These are phyloP conservation scores for Pulveroboletus sp. DNA, from an alignment of 768 basidiomycete genomes.

Conservation along the genomic window DNA sequence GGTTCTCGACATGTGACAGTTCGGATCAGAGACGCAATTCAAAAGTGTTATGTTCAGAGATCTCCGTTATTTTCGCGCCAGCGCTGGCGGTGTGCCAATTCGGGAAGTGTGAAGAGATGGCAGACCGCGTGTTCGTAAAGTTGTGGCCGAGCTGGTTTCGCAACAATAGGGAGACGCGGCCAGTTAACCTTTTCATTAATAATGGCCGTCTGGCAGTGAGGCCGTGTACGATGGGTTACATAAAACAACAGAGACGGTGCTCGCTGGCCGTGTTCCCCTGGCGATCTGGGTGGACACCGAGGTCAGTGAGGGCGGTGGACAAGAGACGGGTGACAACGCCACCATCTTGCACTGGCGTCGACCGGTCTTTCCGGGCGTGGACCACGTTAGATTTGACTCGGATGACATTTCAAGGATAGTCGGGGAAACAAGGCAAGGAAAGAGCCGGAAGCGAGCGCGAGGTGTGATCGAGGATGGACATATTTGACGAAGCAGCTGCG, in stretches of 20 bases:
- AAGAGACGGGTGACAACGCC: background rate
- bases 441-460: constrained; percentile 19
- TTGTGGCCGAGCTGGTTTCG: background rate
- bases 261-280: background rate
- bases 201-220: too few species aligned
- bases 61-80: constrained; percentile 25
- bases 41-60: too few species aligned
- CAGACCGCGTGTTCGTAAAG: background rate
- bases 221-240: too few species aligned
- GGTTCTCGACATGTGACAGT: background rate
- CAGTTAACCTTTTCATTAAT: too few species aligned
- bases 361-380: background rate
- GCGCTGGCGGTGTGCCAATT: constrained; percentile 4
- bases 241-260: too few species aligned
- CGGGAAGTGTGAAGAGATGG: constrained; percentile 7
- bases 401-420: constrained; percentile 13
- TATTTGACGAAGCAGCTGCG: constrained; percentile 19
- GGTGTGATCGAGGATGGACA: constrained; percentile 5
- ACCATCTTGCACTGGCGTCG: background rate
- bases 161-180: constrained; percentile 1
- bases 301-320: background rate
- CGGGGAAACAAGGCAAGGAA: constrained; percentile 3
- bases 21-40: background rate
- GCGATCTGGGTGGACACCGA: background rate
- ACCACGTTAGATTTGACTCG: constrained; percentile 1